These are phyloP conservation scores for Suhomyces emberorum DNA, from an alignment of 805 yeast species.

Conservation along the genomic window DNA sequence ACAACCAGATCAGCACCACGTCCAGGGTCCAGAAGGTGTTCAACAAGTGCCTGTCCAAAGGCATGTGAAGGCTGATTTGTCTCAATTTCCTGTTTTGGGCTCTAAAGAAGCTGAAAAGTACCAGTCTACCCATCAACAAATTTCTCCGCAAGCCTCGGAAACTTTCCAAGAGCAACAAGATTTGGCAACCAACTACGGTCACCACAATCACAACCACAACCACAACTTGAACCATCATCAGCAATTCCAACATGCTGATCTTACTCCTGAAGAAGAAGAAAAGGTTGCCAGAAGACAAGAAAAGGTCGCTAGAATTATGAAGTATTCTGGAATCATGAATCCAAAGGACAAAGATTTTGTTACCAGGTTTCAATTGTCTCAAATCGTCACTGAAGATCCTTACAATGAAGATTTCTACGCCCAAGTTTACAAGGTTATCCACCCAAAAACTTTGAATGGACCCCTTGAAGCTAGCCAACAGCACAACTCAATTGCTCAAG, in stretches of 20 bases:
- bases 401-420: slow-evolving; percentile 94
- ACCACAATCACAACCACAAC: slow-evolving; percentile 25
- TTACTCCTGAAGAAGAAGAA: slow-evolving; percentile 72
- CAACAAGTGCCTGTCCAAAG: slow-evolving; percentile 2
- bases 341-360: slow-evolving; percentile 96
- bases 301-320: slow-evolving; percentile 70
- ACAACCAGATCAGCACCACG: slow-evolving; percentile 9
- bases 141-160: neutral
- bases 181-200: slow-evolving; percentile 13
- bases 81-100: slow-evolving; percentile 58
- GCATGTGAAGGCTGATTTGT: slow-evolving; percentile 24
- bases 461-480: slow-evolving; percentile 52
- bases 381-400: slow-evolving; percentile 95
- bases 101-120: slow-evolving; percentile 31
- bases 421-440: slow-evolving; percentile 75
- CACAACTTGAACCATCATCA: slow-evolving; percentile 20
- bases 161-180: slow-evolving; percentile 13
- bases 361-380: slow-evolving; percentile 90
- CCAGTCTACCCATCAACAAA: slow-evolving; percentile 5
- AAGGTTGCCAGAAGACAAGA: slow-evolving; percentile 65
- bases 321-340: slow-evolving; percentile 91
- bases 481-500: slow-evolving; percentile 83
- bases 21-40: slow-evolving; percentile 5
- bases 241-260: slow-evolving; percentile 27
- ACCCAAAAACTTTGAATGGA: slow-evolving; percentile 53